Base-by-base conservation (phyloP, 306 rosid genomes). In the Prunus mira region DNA sequence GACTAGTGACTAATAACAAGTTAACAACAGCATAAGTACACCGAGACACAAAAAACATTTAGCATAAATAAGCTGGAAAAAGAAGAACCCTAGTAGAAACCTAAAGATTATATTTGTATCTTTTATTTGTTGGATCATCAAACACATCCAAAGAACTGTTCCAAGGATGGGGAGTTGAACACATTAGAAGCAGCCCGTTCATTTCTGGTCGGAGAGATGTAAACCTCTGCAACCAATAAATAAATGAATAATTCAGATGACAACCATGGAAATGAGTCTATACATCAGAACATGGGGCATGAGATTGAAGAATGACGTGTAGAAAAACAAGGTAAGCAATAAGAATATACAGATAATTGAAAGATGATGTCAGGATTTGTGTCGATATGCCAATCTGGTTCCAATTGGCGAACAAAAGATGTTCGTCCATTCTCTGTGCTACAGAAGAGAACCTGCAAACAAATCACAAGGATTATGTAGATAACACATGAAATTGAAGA, bases 301-400 rank as follows among this genome's bases (percentile, higher is more conserved):
- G 74, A 61, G 5, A 51, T 12, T 10, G 32, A 66, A 28, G 72
- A 52, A 25, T 30, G 71, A 60, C 75, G 55, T 5, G 47, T n/a
- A 64, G 74, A 27, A 65, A 71, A 4, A 73, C 56, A 9, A 54
- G 69, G 73, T 25, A 12, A 71, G 79, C 0, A 27, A 38, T 22
- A 64, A 78, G 47, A 80, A 80, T 79, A 72, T 89, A 95, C 97
- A 78, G 96, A 83, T 87, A 92, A 82, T 73, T 92, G 97, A 72
- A 80, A 71, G 74, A 90, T 72, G 58, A 94, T 85, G 77, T 92
- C 93, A 1, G 91, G 90, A 83, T 89, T 91, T 4, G 97, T 78
- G 80, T 95, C 98, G 3, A 95, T 87, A 78, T 95, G 98, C 98
- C 98, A 92, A 75, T 95, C 97, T 8, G 98, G 97, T 82, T 95